phyloP scores from a whole-genome alignment of 306 rosid species.

The Citrullus amarus region DNA sequence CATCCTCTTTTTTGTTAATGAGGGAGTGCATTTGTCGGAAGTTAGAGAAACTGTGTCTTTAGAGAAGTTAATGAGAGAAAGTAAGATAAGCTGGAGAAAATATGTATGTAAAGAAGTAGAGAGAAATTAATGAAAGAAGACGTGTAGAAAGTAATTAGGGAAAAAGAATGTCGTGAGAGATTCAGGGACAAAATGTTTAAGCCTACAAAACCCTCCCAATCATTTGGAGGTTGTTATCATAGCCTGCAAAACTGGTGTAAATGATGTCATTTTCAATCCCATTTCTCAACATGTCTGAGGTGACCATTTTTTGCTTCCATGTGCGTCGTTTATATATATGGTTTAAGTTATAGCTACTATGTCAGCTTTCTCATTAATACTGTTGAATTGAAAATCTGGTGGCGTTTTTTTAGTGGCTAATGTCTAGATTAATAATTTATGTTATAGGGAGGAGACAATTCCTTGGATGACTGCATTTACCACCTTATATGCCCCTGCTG shows the following conservation, averaged over 20 bases:
- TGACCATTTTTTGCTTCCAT: background rate
- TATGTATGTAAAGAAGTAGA: background rate
- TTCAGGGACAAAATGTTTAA: background rate
- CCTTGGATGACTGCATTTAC: constrained; percentile 41
- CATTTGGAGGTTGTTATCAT: background rate
- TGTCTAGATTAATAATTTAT: background rate
- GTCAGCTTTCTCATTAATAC: background rate
- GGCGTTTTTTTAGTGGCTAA: background rate
- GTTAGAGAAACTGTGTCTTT: background rate
- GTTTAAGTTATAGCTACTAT: background rate
- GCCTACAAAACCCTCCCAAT: background rate
- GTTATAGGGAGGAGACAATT: constrained; percentile 41
- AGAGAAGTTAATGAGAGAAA: background rate
- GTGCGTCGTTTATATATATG: background rate
- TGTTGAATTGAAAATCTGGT: background rate
- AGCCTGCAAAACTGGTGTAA: background rate
- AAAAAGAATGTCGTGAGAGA: background rate
- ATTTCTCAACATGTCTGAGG: background rate
- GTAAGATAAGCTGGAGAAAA: background rate
- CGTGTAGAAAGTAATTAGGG: no score
- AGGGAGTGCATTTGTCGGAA: background rate
- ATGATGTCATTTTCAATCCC: background rate
- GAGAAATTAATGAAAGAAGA: background rate
- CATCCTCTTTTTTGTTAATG: background rate
- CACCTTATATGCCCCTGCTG: constrained; percentile 53